Percentiles rank a stretch among this genome's conserved stretches.
Conservation (phyloP, 1,284 basidiomycete genomes). For the Heterobasidion parviporum region DNA sequence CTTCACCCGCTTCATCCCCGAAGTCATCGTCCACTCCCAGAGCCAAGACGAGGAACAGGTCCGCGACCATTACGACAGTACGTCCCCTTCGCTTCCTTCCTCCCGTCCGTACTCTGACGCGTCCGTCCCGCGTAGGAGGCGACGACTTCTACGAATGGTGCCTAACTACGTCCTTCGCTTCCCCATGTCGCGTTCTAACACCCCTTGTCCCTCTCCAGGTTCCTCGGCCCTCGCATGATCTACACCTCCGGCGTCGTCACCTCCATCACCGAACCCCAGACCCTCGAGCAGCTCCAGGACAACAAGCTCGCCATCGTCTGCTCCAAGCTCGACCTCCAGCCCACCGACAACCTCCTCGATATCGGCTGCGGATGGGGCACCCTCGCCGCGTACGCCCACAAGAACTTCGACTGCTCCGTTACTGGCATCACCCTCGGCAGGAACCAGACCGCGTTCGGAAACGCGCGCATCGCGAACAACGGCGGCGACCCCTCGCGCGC, state of each 20-base stretch:
- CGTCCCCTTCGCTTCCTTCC: constrained; percentile 18
- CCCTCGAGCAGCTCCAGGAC: constrained; percentile 95
- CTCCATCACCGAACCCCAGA: constrained; percentile 68
- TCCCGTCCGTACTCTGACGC: constrained; percentile 15
- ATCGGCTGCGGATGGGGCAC: constrained; percentile 99
- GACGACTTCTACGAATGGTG: constrained; percentile 92
- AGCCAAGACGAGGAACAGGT: constrained; percentile 94
- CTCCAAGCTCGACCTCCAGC: constrained; percentile 86
- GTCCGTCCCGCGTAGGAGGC: constrained; percentile 41
- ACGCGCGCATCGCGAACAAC: constrained; percentile 79
- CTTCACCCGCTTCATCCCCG: constrained; percentile 82
- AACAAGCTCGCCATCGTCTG: constrained; percentile 97
- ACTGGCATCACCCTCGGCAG: constrained; percentile 92
- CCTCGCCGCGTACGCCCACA: constrained; percentile 88
- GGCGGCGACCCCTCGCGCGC: constrained; percentile 64
- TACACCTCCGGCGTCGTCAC: constrained; percentile 92
- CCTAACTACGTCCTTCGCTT: constrained; percentile 5
- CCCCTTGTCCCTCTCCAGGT: constrained; percentile 36
- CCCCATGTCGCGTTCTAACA: background rate
- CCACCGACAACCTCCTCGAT: constrained; percentile 76
- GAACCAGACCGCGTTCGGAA: constrained; percentile 92
- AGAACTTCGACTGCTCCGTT: constrained; percentile 93
- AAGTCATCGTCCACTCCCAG: constrained; percentile 87
- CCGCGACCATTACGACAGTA: constrained; percentile 93
- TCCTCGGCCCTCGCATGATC: constrained; percentile 94